Conservation (phyloP, 2,329 filamentous ascomycete species). For the Metarhizium humberi region DNA sequence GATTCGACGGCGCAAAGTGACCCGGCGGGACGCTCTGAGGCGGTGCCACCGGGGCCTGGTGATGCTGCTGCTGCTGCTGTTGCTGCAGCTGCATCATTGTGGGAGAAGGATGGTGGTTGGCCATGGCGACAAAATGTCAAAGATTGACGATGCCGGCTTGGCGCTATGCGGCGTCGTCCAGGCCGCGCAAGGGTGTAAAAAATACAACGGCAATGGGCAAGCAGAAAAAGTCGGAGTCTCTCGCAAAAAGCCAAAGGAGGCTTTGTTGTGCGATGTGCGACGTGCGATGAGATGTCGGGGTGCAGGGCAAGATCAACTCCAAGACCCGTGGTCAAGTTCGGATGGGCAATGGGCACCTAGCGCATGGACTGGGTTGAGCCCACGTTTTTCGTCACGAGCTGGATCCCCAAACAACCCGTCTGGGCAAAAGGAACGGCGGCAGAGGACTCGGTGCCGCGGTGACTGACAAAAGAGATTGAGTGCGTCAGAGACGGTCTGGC, state of each 20-base stretch:
- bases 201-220: not conserved
- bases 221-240: not conserved
- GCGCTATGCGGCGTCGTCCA: not conserved
- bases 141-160: not conserved
- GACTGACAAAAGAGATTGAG: not conserved
- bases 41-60: conserved; percentile 51
- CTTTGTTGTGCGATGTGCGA: not conserved
- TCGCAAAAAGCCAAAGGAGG: not conserved
- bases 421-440: conserved; percentile 2
- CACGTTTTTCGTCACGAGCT: conserved; percentile 3
- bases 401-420: not conserved
- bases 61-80: conserved; percentile 34
- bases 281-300: not conserved
- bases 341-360: not conserved
- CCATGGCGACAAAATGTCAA: conserved; percentile 39
- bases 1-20: conserved; percentile 59
- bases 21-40: conserved; percentile 45
- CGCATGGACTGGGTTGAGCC: conserved; percentile 6
- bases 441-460: conserved; percentile 1
- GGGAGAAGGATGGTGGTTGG: conserved; percentile 72
- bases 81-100: conserved; percentile 59
- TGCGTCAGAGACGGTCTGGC: not conserved
- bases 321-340: not conserved
- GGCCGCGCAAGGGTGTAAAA: not conserved
- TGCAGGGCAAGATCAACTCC: not conserved